Evolutionary conservation across 2,329 filamentous ascomycete species (phyloP).

Genomic region (Monosporascus sp.): DNA sequence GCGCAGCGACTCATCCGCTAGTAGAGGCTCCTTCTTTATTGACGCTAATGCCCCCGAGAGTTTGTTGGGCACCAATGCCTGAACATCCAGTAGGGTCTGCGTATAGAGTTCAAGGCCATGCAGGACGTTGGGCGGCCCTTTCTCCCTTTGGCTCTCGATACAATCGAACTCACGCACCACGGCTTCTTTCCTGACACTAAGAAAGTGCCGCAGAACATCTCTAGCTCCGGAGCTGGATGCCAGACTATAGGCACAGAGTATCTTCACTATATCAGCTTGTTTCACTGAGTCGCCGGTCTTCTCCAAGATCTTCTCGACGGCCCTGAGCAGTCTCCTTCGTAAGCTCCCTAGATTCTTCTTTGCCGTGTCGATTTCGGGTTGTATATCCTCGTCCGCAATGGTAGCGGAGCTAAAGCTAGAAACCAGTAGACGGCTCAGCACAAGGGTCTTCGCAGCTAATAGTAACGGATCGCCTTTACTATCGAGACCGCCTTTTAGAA

Average conservation of each 20-base stretch:
- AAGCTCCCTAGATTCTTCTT: slow-evolving; percentile 59
- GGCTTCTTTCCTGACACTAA: slow-evolving; percentile 64
- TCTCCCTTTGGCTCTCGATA: slow-evolving; percentile 35
- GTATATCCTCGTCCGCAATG: slow-evolving; percentile 26
- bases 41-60: slow-evolving; percentile 63
- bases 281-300: slow-evolving; percentile 49
- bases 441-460: slow-evolving; percentile 63
- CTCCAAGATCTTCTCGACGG: slow-evolving; percentile 64
- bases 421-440: slow-evolving; percentile 68
- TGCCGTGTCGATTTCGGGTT: slow-evolving; percentile 48
- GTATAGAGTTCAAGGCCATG: slow-evolving; percentile 68
- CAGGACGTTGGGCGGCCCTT: slow-evolving; percentile 46
- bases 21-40: slow-evolving; percentile 64
- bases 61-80: slow-evolving; percentile 66
- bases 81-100: slow-evolving; percentile 70
- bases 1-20: slow-evolving; percentile 65
- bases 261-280: slow-evolving; percentile 57
- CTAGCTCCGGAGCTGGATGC: slow-evolving; percentile 72
- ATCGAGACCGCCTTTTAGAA: slow-evolving; percentile 37
- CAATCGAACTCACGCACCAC: slow-evolving; percentile 57
- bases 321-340: slow-evolving; percentile 57
- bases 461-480: slow-evolving; percentile 46
- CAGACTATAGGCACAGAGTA: slow-evolving; percentile 76
- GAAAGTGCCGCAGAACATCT: slow-evolving; percentile 74
- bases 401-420: slow-evolving; percentile 60